Percentiles rank a stretch among this genome's conserved stretches.
Evolutionary conservation across 805 yeast species (phyloP).

Genomic region (Lipomyces starkeyi): DNA sequence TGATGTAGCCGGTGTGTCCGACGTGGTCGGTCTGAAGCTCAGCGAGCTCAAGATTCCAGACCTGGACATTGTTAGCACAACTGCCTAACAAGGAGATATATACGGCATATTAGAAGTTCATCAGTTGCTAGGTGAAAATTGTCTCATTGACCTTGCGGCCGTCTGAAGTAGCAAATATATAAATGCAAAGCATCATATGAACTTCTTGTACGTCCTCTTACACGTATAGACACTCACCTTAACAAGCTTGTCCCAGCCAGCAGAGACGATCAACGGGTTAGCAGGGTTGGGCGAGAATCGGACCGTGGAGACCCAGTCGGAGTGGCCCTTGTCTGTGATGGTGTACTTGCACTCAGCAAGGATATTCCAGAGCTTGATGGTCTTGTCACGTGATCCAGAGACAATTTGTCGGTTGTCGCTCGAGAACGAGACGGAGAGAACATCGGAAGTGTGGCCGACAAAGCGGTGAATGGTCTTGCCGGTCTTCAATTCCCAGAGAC

Average conservation of each 20-base stretch:
- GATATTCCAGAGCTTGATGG: constrained; percentile 99
- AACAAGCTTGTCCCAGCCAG: constrained; percentile 98
- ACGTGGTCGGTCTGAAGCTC: constrained; percentile 91
- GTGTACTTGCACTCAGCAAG: constrained; percentile 96
- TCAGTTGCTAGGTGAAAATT: constrained; percentile 99
- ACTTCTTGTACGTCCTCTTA: not conserved
- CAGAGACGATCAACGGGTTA: constrained; percentile 84
- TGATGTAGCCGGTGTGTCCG: constrained; percentile 99
- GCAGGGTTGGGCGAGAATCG: constrained; percentile 82
- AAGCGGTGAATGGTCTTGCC: constrained; percentile 95
- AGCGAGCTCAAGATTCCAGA: constrained; percentile 91
- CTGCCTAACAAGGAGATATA: not conserved
- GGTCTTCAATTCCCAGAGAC: constrained; percentile 95
- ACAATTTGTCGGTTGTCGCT: constrained; percentile 96
- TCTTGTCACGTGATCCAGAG: constrained; percentile 98
- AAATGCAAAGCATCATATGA: constrained; percentile 33
- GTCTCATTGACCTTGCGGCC: constrained; percentile 83
- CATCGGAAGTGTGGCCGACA: constrained; percentile 98
- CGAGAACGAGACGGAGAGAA: constrained; percentile 94
- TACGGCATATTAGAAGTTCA: constrained; percentile 38
- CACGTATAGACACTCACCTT: constrained; percentile 76
- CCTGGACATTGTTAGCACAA: constrained; percentile 53
- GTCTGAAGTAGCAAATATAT: constrained; percentile 99
- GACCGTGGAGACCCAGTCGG: constrained; percentile 99
- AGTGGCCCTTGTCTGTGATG: constrained; percentile 79